Conservation (phyloP, 2,329 filamentous ascomycete species). For the Talaromyces verruculosus region DNA sequence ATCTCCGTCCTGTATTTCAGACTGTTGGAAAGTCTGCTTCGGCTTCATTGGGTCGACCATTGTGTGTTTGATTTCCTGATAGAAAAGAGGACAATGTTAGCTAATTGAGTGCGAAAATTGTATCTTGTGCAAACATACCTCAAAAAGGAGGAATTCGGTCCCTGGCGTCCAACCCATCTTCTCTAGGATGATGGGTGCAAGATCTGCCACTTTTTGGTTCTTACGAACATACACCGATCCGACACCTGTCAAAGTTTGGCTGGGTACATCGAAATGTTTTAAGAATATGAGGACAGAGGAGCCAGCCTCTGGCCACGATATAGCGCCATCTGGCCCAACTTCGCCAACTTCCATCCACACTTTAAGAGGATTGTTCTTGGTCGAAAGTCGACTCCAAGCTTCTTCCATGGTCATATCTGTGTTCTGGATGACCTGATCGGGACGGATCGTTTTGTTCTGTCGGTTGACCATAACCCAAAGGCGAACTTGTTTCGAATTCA, state of each 20-base stretch:
- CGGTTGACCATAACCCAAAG: conserved; percentile 98
- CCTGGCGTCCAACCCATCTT: conserved; percentile 85
- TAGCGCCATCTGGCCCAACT: conserved; percentile 67
- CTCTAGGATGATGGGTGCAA: conserved; percentile 73
- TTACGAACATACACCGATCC: conserved; percentile 85
- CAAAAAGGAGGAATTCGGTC: conserved; percentile 71
- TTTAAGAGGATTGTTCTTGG: conserved; percentile 65
- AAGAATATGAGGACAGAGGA: conserved; percentile 78
- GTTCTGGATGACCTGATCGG: conserved; percentile 82
- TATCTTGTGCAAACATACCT: conserved; percentile 51
- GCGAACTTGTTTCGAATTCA: conserved; percentile 69
- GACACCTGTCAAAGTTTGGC: conserved; percentile 72
- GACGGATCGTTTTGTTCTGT: conserved; percentile 93
- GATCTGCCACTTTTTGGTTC: conserved; percentile 82
- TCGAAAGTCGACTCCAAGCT: conserved; percentile 66
- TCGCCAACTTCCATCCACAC: conserved; percentile 83
- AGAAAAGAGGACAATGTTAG: background rate
- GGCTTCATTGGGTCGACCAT: conserved; percentile 96
- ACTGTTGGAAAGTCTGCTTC: conserved; percentile 83
- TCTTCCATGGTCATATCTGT: conserved; percentile 76
- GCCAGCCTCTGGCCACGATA: conserved; percentile 62
- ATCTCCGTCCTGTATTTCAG: conserved; percentile 95
- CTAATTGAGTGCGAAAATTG: background rate
- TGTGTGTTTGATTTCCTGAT: conserved; percentile 85
- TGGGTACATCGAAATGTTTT: conserved; percentile 82